Evolutionary conservation across 163 green algal genomes (phyloP).

Genomic region (Chlamydomonas reinhardtii): DNA sequence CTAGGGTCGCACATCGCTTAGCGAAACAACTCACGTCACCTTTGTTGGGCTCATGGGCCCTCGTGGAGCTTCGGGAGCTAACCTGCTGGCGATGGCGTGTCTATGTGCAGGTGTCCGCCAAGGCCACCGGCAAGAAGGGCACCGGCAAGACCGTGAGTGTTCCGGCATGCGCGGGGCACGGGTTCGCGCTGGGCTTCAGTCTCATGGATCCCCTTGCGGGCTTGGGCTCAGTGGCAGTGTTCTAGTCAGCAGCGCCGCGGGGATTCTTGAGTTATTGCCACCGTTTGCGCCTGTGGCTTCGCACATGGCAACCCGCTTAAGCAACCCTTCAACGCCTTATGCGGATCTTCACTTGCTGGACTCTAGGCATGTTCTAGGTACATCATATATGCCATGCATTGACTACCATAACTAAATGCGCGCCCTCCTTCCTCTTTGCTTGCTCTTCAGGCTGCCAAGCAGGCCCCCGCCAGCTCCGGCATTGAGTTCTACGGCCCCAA

Average conservation of each 20-base stretch:
- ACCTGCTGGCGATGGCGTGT: background rate
- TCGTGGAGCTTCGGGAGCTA: too few species aligned
- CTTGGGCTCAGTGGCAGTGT: too few species aligned
- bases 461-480: conserved; percentile 7
- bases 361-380: too few species aligned
- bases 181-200: background rate
- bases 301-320: too few species aligned
- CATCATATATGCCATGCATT: too few species aligned
- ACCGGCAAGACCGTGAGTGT: conserved; percentile 50
- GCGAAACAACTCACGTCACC: background rate
- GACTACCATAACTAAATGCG: too few species aligned
- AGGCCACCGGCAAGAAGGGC: conserved; percentile 48
- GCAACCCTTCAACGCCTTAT: too few species aligned
- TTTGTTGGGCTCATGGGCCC: background rate
- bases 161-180: background rate
- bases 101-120: conserved; percentile 27
- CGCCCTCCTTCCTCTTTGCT: too few species aligned
- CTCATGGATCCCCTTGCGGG: too few species aligned
- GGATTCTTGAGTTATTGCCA: too few species aligned
- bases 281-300: background rate
- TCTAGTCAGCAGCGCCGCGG: too few species aligned
- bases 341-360: background rate
- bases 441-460: conserved; percentile 24
- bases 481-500: conserved; percentile 78
- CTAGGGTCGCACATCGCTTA: background rate